Conservation (phyloP, 1,139 yeast genomes). For the Blastobotrys illinoisensis region DNA sequence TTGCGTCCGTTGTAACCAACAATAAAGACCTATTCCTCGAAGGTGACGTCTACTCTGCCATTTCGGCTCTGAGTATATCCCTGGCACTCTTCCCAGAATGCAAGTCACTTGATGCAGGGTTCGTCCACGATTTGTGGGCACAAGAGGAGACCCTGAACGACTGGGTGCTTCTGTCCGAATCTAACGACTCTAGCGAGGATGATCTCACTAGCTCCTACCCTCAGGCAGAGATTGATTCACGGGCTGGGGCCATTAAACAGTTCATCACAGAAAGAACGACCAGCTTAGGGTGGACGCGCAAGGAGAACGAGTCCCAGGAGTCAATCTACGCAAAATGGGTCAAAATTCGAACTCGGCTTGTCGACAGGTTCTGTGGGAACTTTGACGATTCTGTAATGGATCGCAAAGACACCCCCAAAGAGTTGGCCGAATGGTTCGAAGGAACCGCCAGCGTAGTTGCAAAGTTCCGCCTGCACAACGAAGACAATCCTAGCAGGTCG, state of each 20-base stretch:
- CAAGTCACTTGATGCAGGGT: conserved; percentile 11
- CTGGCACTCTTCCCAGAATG: conserved; percentile 22
- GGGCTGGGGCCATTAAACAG: conserved; percentile 14
- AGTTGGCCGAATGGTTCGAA: conserved; percentile 19
- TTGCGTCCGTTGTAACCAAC: conserved; percentile 11
- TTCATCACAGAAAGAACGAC: conserved; percentile 10
- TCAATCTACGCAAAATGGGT: conserved; percentile 17
- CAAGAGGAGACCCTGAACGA: neutral
- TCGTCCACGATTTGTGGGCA: conserved; percentile 13
- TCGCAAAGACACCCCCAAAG: conserved; percentile 13
- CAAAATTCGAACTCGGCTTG: conserved; percentile 19
- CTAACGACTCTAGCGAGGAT: neutral
- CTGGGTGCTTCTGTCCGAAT: neutral
- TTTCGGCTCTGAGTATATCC: conserved; percentile 18
- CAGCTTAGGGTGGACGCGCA: conserved; percentile 17
- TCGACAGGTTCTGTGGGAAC: conserved; percentile 21
- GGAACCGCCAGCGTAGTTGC: conserved; percentile 23
- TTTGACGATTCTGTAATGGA: conserved; percentile 12
- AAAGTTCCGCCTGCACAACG: conserved; percentile 12
- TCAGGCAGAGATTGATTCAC: conserved; percentile 12
- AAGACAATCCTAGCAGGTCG: neutral
- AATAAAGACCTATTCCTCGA: conserved; percentile 13
- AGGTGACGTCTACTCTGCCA: conserved; percentile 14
- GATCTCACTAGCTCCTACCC: conserved; percentile 3
- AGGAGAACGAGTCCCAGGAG: neutral